phyloP scores from a whole-genome alignment of 305 asterid species.

The Lippia alba region DNA sequence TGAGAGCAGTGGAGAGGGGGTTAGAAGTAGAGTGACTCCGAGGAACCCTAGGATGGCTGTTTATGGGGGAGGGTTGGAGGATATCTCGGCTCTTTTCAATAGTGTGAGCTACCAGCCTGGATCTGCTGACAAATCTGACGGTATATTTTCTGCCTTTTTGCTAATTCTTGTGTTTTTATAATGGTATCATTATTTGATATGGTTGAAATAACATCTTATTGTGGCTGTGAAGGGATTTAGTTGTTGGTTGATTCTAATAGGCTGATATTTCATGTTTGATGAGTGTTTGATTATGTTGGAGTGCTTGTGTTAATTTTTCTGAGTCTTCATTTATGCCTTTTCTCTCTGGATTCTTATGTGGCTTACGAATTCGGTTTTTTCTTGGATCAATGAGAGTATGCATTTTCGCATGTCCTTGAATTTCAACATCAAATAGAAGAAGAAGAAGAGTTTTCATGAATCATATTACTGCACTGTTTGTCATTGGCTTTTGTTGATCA shows the following conservation, averaged over 20 bases:
- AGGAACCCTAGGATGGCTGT: constrained; percentile 82
- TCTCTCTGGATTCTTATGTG: constrained; percentile 2
- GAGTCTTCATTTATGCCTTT: constrained; percentile 8
- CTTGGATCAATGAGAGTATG: background rate
- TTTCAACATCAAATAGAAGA: too few relatives aligned
- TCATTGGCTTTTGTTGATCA: too few relatives aligned
- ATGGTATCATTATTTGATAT: background rate
- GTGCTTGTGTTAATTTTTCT: constrained; percentile 17
- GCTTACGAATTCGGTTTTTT: background rate
- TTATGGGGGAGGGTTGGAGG: constrained; percentile 86
- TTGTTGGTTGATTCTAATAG: background rate
- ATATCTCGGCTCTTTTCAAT: constrained; percentile 66
- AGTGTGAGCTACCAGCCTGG: constrained; percentile 63
- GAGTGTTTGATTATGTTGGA: background rate
- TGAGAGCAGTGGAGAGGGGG: constrained; percentile 37
- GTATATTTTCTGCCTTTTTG: constrained; percentile 30
- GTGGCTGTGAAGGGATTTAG: constrained; percentile 11
- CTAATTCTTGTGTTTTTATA: background rate
- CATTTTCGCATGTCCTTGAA: too few relatives aligned
- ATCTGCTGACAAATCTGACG: constrained; percentile 53
- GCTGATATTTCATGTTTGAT: constrained; percentile 1
- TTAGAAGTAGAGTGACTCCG: constrained; percentile 63
- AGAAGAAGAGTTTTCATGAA: too few relatives aligned
- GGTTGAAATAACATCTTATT: background rate
- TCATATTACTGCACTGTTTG: too few relatives aligned